Evolutionary conservation across 768 basidiomycete species (phyloP).

Genomic region (Boletus subparvulus): DNA sequence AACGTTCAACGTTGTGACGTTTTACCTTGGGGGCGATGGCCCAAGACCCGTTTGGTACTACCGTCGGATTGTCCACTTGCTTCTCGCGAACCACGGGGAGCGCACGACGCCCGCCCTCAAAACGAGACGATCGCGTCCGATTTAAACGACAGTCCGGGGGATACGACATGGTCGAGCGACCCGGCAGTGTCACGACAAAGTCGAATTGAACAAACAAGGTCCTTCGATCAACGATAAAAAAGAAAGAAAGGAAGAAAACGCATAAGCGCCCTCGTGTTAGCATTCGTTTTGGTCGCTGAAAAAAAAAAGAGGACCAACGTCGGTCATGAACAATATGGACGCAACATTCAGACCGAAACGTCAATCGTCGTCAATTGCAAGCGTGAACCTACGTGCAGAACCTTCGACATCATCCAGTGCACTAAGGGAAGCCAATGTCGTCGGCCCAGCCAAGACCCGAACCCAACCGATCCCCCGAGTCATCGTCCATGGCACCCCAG

Average conservation of each 20-base stretch:
- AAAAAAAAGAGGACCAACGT: no score
- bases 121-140: no score
- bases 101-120: no score
- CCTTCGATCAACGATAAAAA: neutral
- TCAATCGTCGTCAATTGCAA: neutral
- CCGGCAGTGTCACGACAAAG: neutral
- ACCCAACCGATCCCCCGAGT: conserved; percentile 24
- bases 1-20: no score
- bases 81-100: no score
- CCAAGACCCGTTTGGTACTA: no score
- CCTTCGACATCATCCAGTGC: neutral
- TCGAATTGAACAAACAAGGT: neutral
- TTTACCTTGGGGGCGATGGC: no score
- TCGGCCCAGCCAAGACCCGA: conserved; percentile 26
- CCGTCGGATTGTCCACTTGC: no score
- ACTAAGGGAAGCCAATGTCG: conserved; percentile 24
- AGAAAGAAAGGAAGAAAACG: neutral
- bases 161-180: no score
- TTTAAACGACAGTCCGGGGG: no score
- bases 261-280: neutral
- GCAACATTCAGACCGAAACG: neutral
- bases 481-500: conserved; percentile 31
- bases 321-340: neutral
- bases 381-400: neutral
- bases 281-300: no score